Base-by-base conservation (phyloP, 257 asterid genomes). In the Jacaranda copaia region DNA sequence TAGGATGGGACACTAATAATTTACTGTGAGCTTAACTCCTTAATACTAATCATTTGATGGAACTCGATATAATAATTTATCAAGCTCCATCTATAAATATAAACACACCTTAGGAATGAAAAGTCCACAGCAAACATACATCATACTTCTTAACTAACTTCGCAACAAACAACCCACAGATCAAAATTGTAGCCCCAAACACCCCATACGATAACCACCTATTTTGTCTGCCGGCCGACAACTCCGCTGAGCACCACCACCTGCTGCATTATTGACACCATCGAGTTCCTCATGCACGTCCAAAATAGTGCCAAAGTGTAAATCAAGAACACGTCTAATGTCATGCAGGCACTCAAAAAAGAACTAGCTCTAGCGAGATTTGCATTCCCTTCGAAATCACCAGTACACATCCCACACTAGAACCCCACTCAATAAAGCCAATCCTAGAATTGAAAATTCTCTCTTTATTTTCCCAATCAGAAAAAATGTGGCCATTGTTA, bases 201-300 rank as follows among this genome's bases (percentile, higher is more conserved):
- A 80, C 61, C 5, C 82, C 85, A 52, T 72, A 83, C 7, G 68
- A 72, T 49, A 60, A 12, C 73, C 14, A 5, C 76, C 72, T 43
- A 49, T 45, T 78, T 46, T 4, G 16, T 19, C 79, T 43, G 10
- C 83, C 81, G 14, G 85, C n/a, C n/a, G 5, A 84, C n/a, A 35
- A 74, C 70, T 18, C 88, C 88, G 68, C 84, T 76, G 39, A 78
- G 40, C 4, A 64, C 38, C 32, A 35, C 35, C 3, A 80, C 81
- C 45, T 74, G 81, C 76, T 84, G 52, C 71, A 75, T 77, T 74
- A 81, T 71, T 6, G 88, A 36, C 77, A 81, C 59, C 0, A 84
- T 84, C n/a, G n/a, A n/a, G n/a, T n/a, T n/a, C n/a, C n/a, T n/a
- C n/a, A n/a, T n/a, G n/a, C n/a, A n/a, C n/a, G n/a, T n/a, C n/a